Conservation (phyloP, 306 rosid species). For the Albizia julibrissin region DNA sequence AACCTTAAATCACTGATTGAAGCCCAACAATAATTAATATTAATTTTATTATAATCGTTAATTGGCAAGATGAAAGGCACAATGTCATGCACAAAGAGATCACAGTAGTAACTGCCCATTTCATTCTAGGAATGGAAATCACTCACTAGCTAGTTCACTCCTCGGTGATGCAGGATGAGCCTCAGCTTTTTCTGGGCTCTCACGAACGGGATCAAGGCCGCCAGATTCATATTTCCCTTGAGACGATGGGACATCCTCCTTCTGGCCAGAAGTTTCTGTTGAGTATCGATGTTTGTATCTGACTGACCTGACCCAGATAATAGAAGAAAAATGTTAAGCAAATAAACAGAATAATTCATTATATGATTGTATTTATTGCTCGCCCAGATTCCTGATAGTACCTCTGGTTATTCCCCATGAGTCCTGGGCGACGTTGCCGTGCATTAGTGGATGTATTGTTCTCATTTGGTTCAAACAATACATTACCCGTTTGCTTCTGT, state of each 20-base stretch:
- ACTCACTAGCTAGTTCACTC: constrained; percentile 52
- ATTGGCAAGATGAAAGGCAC: background rate
- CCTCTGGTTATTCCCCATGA: constrained; percentile 56
- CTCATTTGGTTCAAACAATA: constrained; percentile 44
- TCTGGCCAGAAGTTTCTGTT: constrained; percentile 27
- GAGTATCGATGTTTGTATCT: constrained; percentile 67
- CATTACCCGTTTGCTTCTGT: constrained; percentile 58
- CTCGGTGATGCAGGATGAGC: constrained; percentile 32
- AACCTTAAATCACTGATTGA: background rate
- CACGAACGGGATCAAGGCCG: constrained; percentile 36
- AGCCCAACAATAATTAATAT: background rate
- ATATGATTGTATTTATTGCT: background rate
- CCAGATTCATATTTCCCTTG: constrained; percentile 52
- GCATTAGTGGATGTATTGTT: constrained; percentile 38
- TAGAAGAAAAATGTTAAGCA: constrained; percentile 22
- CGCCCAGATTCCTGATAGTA: constrained; percentile 24
- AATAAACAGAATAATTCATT: constrained; percentile 16
- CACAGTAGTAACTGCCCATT: background rate
- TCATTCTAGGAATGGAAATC: background rate
- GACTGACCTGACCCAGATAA: constrained; percentile 49
- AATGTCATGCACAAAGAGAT: background rate
- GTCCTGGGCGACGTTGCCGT: constrained; percentile 71
- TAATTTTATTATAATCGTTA: background rate
- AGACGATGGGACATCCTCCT: constrained; percentile 42
- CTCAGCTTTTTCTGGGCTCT: constrained; percentile 36